Evolutionary conservation across 805 yeast genomes (phyloP).

Genomic region (Kuraishia floccosa): DNA sequence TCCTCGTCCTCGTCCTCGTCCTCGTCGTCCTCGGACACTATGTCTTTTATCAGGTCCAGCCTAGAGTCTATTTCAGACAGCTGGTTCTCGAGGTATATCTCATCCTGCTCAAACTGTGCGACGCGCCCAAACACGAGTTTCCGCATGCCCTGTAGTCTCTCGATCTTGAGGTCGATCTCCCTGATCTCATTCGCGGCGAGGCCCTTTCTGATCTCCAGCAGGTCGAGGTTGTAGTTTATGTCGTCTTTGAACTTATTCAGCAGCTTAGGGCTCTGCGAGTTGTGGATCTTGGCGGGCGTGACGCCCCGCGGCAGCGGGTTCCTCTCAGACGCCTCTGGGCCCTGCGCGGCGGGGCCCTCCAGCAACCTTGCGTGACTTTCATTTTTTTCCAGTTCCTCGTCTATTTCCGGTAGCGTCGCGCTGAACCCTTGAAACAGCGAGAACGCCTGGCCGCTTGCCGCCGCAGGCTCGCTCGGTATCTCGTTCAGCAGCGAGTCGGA

Average conservation of each 20-base stretch:
- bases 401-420: slow-evolving; percentile 43
- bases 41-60: slow-evolving; percentile 28
- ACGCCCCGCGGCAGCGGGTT: slow-evolving; percentile 24
- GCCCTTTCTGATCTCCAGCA: slow-evolving; percentile 52
- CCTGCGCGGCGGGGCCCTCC: slow-evolving; percentile 10
- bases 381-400: slow-evolving; percentile 25
- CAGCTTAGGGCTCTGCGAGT: slow-evolving; percentile 28
- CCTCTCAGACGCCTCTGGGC: slow-evolving; percentile 1
- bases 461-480: slow-evolving; percentile 25
- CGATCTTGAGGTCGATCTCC: slow-evolving; percentile 50
- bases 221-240: slow-evolving; percentile 35
- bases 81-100: slow-evolving; percentile 39
- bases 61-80: slow-evolving; percentile 30
- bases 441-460: slow-evolving; percentile 14
- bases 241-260: slow-evolving; percentile 23
- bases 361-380: too few species aligned
- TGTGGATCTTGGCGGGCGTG: slow-evolving; percentile 26
- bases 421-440: slow-evolving; percentile 63
- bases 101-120: slow-evolving; percentile 50
- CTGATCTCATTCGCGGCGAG: slow-evolving; percentile 52
- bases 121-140: slow-evolving; percentile 45
- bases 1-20: slow-evolving; percentile 7
- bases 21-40: slow-evolving; percentile 11
- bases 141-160: slow-evolving; percentile 37
- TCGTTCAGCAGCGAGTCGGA: slow-evolving; percentile 51